Evolutionary conservation across 768 basidiomycete genomes (phyloP), one percentile per base, ranked within the genome.

Genomic region (Lentinus tigrinus): DNA sequence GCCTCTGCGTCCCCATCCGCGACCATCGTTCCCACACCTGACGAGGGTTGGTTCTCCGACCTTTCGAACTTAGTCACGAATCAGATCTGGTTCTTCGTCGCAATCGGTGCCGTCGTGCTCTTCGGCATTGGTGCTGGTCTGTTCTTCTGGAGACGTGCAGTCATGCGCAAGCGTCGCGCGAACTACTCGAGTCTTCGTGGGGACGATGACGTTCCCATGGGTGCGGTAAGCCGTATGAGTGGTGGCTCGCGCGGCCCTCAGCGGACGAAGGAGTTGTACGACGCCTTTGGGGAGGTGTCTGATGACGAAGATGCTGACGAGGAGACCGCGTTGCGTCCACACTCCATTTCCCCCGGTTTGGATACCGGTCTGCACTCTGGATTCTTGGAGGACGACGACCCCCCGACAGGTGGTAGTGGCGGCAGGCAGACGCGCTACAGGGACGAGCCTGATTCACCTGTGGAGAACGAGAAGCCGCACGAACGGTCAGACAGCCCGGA

Each of bases 271-370:
- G 96, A 98, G 73, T 69, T 99, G 60, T 98, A 98, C 67, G 95
- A 98, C 72, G 95, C 96, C 17, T 98, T 98, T 73, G 94, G 93
- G 36, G 93, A 94, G 67, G 81, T 87, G 26, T 89, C 88, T 28
- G 94, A 93, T 59, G 89, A 92, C 44, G 87, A 89, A 57, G 87
- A 89, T 58, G 85, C 75, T 14, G 84, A 91, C 65, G 94, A 95
- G 68, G 79, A 80, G 61, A 86, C 87, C 0, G 82, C 81, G 28
- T 75, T 95, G 51, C 78, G 79, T 6, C 67, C 71, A 8, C 58
- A 55, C 23, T 49, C 67, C 27, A 73, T 74, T 66, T 36, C 75
- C 58, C 56, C 67, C 70, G 77, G 75, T 2, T 62, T 52, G 38
- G 73, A 63, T 24, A 63, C 84, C 2, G 82, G 78, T 2, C 88